phyloP scores from a whole-genome alignment of 108 stramenopile species.

The Mediolabrus comicus region DNA sequence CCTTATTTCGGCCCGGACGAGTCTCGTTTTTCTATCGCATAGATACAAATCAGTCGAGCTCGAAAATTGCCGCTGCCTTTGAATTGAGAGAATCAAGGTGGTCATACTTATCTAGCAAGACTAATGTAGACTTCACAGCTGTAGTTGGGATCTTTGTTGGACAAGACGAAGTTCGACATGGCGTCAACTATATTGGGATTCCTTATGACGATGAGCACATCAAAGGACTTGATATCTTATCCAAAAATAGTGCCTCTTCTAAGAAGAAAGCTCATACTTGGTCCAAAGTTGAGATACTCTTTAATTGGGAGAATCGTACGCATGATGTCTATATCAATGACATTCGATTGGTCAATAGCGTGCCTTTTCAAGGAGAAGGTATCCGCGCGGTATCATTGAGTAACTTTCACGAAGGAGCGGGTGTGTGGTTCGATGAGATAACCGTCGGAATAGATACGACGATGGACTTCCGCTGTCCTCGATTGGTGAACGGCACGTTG shows the following conservation, averaged over 20 bases:
- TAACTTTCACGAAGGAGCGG: slow-evolving; percentile 41
- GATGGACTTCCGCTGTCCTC: slow-evolving; percentile 69
- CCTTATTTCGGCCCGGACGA: slow-evolving; percentile 16
- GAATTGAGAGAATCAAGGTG: slow-evolving; percentile 43
- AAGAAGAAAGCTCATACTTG: slow-evolving; percentile 34
- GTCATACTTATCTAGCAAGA: slow-evolving; percentile 32
- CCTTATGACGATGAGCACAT: slow-evolving; percentile 47
- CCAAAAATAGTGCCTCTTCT: slow-evolving; percentile 6
- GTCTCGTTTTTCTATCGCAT: slow-evolving; percentile 37
- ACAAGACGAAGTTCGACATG: slow-evolving; percentile 36
- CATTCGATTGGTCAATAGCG: slow-evolving; percentile 26
- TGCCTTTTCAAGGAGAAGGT: slow-evolving; percentile 35
- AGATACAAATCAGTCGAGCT: slow-evolving; percentile 6
- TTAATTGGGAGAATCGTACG: slow-evolving; percentile 59
- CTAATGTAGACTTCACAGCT: slow-evolving; percentile 22
- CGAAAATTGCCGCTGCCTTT: slow-evolving; percentile 43
- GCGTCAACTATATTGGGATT: slow-evolving; percentile 49
- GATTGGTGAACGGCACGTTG: slow-evolving; percentile 24
- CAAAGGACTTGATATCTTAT: slow-evolving; percentile 14
- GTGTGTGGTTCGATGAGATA: slow-evolving; percentile 79
- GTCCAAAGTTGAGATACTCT: slow-evolving; percentile 83
- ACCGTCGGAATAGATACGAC: slow-evolving; percentile 72
- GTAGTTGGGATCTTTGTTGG: slow-evolving; percentile 61
- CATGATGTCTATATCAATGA: slow-evolving; percentile 71
- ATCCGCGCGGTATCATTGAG: slow-evolving; percentile 54